Base-by-base conservation (phyloP, 2,329 filamentous ascomycete species). In the Biscogniauxia mediterranea region DNA sequence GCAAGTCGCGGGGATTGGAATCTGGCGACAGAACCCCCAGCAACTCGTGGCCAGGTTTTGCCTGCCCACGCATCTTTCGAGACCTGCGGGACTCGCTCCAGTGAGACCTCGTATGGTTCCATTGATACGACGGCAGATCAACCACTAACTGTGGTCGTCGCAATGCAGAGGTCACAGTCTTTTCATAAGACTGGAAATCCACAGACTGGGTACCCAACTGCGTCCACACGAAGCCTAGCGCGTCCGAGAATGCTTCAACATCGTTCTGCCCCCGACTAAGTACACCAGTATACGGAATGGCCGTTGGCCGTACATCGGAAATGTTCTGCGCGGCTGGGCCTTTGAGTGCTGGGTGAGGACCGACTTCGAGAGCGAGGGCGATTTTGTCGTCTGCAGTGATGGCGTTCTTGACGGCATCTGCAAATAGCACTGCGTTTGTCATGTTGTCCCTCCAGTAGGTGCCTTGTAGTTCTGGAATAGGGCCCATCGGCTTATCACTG, bases 371-470 rank as follows among this genome's bases (percentile, higher is more conserved):
- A n/a, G 68, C 74, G 9, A 76, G 70, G 54, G 79, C 74, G 26
- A 77, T 73, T 0, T 66, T 56, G 0, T 68, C 68, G 15, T 54
- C 53, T 3, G 63, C 52, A 1, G 66, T 21, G 0, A 76, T 15
- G 0, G 75, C 70, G 1, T 67, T 38, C 54, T 58, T 50, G 0
- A 82, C 51, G 0, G 80, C 80, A 52, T 80, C 73, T 3, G 70
- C 69, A 62, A 83, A 83, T 0, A 78, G 64, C 0, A 83, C 80
- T 1, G 80, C 71, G 9, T 74, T 69, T 1, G 71, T 64, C 77
- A 83, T 77, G 64, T 83, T 83, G 26, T 77, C 71, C 0, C 61
- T 68, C 81, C 80, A 83, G 66, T 83, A 82, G 0, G 54, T 52
- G 26, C 51, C 61, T n/a, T 59, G 56, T 6, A 66, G 51, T 2